phyloP scores from a whole-genome alignment of 2,329 filamentous ascomycete species.

The Xylariomycetidae sp. region DNA sequence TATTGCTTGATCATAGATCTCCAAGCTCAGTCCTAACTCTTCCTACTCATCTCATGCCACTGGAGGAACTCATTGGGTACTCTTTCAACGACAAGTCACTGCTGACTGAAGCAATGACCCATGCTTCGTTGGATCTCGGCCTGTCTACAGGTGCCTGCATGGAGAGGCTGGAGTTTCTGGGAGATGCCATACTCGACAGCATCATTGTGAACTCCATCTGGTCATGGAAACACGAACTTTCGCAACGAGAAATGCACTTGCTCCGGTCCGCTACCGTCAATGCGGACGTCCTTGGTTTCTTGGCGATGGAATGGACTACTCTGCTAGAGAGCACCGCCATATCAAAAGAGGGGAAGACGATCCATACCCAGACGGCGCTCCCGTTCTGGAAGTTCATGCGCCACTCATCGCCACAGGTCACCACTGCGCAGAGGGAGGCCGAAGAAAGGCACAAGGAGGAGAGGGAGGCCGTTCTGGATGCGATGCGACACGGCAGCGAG shows the following conservation, averaged over 20 bases:
- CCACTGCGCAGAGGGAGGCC: constrained; percentile 38
- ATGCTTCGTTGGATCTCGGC: constrained; percentile 54
- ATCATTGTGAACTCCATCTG: constrained; percentile 65
- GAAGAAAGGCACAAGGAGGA: constrained; percentile 42
- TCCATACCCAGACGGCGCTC: constrained; percentile 22
- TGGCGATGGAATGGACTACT: constrained; percentile 57
- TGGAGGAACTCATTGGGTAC: constrained; percentile 69
- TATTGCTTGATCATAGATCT: constrained; percentile 39
- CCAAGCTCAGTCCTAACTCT: constrained; percentile 29
- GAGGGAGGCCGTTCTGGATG: constrained; percentile 42
- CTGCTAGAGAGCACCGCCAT: constrained; percentile 27
- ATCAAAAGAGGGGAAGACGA: constrained; percentile 18
- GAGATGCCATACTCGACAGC: constrained; percentile 79
- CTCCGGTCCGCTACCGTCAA: constrained; percentile 76
- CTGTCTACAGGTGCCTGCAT: constrained; percentile 36
- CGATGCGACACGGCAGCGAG: constrained; percentile 41
- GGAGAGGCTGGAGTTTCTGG: constrained; percentile 82
- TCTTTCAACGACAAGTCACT: constrained; percentile 63
- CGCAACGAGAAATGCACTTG: constrained; percentile 63
- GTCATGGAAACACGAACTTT: constrained; percentile 33
- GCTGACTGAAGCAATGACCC: constrained; percentile 76
- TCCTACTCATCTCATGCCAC: constrained; percentile 36
- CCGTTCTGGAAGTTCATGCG: constrained; percentile 69
- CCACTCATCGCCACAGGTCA: constrained; percentile 46
- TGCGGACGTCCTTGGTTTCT: constrained; percentile 71